Evolutionary conservation across 2,329 filamentous ascomycete species (phyloP), one percentile per base, ranked within the genome.

Genomic region (Coniochaeta ligniaria): DNA sequence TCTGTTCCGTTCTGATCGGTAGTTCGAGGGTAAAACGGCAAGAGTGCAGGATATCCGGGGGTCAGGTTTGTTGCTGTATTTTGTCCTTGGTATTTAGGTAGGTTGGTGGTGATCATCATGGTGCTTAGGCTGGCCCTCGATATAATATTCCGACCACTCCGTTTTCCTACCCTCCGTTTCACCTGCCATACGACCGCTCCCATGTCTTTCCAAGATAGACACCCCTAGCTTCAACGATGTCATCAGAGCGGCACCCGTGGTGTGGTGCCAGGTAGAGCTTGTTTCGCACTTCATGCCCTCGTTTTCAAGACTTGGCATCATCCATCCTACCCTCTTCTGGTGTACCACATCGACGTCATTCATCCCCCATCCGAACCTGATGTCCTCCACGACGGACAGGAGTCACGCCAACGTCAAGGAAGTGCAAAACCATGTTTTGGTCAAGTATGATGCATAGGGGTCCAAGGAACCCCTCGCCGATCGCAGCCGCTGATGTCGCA

Each of bases 371-470:
- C 56, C 56, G 38, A 45, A 41, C 35, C 26, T 41, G 56, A 43
- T 58, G 56, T 22, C 56, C n/a, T 12, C 36, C 16, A 45, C 56
- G 26, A 36, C 35, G 54, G 9, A 17, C 38, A 36, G n/a, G 56
- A 58, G 56, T 58, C 36, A 58, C 56, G 56, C 56, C 35, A 57
- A 45, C 33, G 22, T 45, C 35, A 45, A 6, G 56, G 22, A 17
- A 45, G 56, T 4, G 16, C 38, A 33, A 62, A 64, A 66, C 60
- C 66, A 66, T 66, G 65, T 63, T 66, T 65, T 63, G 22, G 11
- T 38, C 26, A 28, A 61, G 45, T 47, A 65, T 67, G 63, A 65
- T 66, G 66, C 62, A 64, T 61, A 63, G 63, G 64, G 64, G 66
- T 64, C 59, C 61, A 24, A 28, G 58, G 59, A 60, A 60, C 59